Conservation (phyloP, 306 rosid species). For the Acmispon strigosus region DNA sequence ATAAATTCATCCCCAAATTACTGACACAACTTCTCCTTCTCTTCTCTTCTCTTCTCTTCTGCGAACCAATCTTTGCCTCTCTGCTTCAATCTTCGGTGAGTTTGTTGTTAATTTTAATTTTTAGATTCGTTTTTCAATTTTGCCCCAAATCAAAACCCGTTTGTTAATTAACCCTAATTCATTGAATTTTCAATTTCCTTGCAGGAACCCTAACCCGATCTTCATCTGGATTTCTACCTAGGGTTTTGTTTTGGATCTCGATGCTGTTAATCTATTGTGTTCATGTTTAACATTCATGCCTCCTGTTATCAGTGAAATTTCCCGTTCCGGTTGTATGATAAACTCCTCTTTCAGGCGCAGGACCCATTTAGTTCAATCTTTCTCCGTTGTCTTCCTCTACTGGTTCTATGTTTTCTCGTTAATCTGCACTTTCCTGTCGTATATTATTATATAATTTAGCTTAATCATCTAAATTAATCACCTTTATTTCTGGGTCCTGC, state of each 20-base stretch:
- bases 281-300: conserved; percentile 57
- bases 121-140: too few relatives aligned
- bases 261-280: conserved; percentile 21
- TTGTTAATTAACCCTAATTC: not conserved
- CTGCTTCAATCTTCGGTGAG: too few relatives aligned
- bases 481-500: conserved; percentile 10
- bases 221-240: not conserved
- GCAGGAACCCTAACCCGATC: not conserved
- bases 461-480: not conserved
- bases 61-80: too few relatives aligned
- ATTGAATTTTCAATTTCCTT: not conserved
- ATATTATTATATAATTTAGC: not conserved
- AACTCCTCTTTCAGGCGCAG: conserved; percentile 74
- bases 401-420: conserved; percentile 91
- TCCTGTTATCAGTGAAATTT: conserved; percentile 79
- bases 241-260: conserved; percentile 5
- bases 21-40: conserved; percentile 26
- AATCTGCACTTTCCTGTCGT: not conserved
- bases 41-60: not conserved
- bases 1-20: conserved; percentile 34
- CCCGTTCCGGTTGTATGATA: conserved; percentile 71
- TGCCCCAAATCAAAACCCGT: not conserved
- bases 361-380: conserved; percentile 88
- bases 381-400: conserved; percentile 85
- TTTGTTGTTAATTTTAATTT: too few relatives aligned